Conservation (phyloP, 768 basidiomycete genomes). For the Leccinum longicurvipes region DNA sequence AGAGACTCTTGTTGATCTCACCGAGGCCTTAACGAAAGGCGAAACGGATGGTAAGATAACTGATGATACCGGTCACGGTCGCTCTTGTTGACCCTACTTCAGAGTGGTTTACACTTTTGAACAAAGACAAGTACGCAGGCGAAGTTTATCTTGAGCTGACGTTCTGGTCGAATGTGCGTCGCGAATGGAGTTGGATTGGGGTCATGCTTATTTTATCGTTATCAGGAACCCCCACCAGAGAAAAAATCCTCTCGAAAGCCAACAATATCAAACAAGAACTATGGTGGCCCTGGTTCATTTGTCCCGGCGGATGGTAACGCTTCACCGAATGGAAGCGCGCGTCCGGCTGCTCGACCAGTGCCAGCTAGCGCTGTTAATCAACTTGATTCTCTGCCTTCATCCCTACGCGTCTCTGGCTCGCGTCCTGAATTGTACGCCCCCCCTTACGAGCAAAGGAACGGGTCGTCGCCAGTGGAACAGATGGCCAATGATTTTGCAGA, state of each 20-base stretch:
- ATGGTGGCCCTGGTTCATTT: slow-evolving; percentile 78
- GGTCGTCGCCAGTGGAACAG: slow-evolving; percentile 44
- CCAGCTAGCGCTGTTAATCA: slow-evolving; percentile 35
- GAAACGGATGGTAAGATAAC: slow-evolving; percentile 85
- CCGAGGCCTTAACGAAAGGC: slow-evolving; percentile 88
- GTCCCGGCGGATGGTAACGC: slow-evolving; percentile 44
- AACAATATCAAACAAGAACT: slow-evolving; percentile 53
- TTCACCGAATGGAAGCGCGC: slow-evolving; percentile 23
- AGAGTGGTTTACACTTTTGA: slow-evolving; percentile 93
- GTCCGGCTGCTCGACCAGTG: slow-evolving; percentile 4
- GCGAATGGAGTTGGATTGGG: background rate
- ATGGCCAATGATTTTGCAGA: slow-evolving; percentile 66
- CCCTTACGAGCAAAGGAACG: slow-evolving; percentile 59
- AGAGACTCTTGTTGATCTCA: slow-evolving; percentile 83
- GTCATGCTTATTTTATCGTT: slow-evolving; percentile 5
- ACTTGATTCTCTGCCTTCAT: slow-evolving; percentile 54
- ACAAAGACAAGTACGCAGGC: slow-evolving; percentile 92
- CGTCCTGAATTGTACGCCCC: slow-evolving; percentile 70
- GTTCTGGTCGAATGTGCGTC: slow-evolving; percentile 88
- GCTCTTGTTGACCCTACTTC: slow-evolving; percentile 14
- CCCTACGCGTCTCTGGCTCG: slow-evolving; percentile 60
- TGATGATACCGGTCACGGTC: background rate
- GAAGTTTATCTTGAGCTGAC: slow-evolving; percentile 96
- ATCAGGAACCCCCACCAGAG: slow-evolving; percentile 73
- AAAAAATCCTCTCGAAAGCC: slow-evolving; percentile 56